Percentiles rank a stretch among this genome's conserved stretches.
These are phyloP conservation scores for Usnea hakonensis DNA, from an alignment of 495 filamentous ascomycete species.

Conservation along the genomic window DNA sequence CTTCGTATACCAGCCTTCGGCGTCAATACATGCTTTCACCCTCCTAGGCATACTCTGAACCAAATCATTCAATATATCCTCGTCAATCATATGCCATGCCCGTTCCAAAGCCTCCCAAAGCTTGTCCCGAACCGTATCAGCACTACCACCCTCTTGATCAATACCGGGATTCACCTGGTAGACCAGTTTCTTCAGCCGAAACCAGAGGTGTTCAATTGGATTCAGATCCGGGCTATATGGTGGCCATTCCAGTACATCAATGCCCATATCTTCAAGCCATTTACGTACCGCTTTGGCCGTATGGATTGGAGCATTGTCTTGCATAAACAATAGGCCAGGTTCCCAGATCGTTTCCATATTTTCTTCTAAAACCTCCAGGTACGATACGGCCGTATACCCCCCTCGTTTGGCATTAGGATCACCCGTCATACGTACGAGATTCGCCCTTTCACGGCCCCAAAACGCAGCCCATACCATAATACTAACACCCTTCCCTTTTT, in stretches of 20 bases:
- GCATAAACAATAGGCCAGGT: not conserved
- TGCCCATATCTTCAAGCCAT: not conserved
- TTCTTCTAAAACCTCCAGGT: not conserved
- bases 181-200: not conserved
- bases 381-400: not conserved
- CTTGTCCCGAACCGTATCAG: not conserved
- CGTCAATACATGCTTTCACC: not conserved
- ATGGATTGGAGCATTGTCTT: not conserved
- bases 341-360: not conserved
- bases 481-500: not conserved
- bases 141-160: not conserved
- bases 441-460: not conserved
- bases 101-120: not conserved
- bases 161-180: not conserved
- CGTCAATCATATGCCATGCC: not conserved
- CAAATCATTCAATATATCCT: not conserved
- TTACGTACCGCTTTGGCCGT: not conserved
- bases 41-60: not conserved
- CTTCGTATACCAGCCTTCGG: not conserved
- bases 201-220: slow-evolving; percentile 6
- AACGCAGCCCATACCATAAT: slow-evolving; percentile 4
- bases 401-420: no score
- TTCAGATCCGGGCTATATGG: slow-evolving; percentile 2
- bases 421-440: not conserved
- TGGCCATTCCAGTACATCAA: not conserved